Percentiles rank a stretch among this genome's conserved stretches.
Evolutionary conservation across 768 basidiomycete species (phyloP).

Genomic region (Pleurotus djamor): DNA sequence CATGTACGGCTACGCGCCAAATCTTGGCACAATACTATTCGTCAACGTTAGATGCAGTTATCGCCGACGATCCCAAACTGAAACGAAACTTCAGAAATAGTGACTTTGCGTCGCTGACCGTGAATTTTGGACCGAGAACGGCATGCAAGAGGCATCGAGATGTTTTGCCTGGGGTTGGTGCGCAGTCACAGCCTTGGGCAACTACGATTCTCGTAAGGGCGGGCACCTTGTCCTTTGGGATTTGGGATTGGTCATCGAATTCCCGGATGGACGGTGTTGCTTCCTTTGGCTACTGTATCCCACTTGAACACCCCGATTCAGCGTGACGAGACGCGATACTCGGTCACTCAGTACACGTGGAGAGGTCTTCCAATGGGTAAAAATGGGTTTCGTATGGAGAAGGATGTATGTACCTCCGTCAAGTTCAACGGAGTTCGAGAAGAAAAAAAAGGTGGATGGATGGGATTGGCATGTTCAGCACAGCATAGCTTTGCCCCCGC

Average conservation of each 20-base stretch:
- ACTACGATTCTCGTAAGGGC: neutral
- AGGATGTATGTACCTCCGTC: too few species aligned
- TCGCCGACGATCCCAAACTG: neutral
- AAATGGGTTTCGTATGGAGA: too few species aligned
- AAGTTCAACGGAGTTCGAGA: too few species aligned
- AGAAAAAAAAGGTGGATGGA: too few species aligned
- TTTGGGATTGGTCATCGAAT: neutral
- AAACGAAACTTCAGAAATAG: neutral
- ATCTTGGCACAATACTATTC: neutral
- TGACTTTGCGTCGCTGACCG: neutral
- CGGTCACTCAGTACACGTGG: neutral
- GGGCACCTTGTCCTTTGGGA: neutral
- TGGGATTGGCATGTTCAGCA: too few species aligned
- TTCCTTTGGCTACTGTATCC: neutral
- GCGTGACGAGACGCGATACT: neutral
- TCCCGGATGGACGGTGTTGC: neutral
- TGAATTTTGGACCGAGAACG: slow-evolving; percentile 2
- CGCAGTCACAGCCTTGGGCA: neutral
- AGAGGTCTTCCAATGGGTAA: neutral
- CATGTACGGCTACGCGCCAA: neutral
- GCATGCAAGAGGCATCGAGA: neutral
- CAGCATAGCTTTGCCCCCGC: too few species aligned
- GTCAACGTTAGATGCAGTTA: neutral
- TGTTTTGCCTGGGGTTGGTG: neutral
- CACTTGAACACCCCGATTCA: neutral